Percentiles rank a stretch among this genome's conserved stretches.
These are phyloP conservation scores for Pyronema omphalodes DNA, from an alignment of 495 filamentous ascomycete species.

Conservation along the genomic window DNA sequence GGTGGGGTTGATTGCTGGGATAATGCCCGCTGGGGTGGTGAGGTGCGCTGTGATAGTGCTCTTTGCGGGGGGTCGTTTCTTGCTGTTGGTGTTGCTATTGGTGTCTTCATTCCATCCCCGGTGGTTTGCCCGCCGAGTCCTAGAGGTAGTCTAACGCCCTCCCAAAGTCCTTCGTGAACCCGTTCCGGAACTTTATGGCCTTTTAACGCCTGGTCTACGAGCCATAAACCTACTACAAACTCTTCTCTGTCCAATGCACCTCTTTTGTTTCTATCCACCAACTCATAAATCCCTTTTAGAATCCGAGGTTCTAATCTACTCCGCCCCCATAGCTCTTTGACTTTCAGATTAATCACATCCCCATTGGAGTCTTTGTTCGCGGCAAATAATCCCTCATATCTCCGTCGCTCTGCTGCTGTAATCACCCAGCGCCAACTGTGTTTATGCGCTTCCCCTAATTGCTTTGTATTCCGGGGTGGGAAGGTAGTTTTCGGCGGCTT, in stretches of 20 bases:
- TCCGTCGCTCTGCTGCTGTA: constrained; percentile 56
- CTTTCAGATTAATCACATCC: constrained; percentile 58
- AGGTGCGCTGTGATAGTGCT: too few species aligned
- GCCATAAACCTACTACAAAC: constrained; percentile 91
- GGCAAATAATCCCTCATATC: constrained; percentile 97
- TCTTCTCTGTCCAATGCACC: constrained; percentile 54
- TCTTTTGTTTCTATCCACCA: constrained; percentile 48
- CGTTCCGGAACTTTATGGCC: constrained; percentile 69
- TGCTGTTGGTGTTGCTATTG: too few species aligned
- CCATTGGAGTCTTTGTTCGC: constrained; percentile 55
- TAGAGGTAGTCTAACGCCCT: constrained; percentile 38
- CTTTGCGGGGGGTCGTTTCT: too few species aligned
- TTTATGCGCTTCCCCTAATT: constrained; percentile 76
- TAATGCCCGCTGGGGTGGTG: too few species aligned
- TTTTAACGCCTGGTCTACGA: constrained; percentile 76
- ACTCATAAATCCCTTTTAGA: constrained; percentile 66
- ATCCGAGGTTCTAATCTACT: constrained; percentile 48
- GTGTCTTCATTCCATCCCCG: too few species aligned
- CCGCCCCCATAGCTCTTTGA: constrained; percentile 69
- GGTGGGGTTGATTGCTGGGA: too few species aligned
- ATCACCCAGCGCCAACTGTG: constrained; percentile 69
- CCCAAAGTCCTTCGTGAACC: constrained; percentile 73
- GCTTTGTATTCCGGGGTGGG: constrained; percentile 22
- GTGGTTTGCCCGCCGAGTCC: too few species aligned
- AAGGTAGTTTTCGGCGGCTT: constrained; percentile 32